Percentiles rank a stretch among this genome's conserved stretches.
Evolutionary conservation across 495 filamentous ascomycete species (phyloP).

Genomic region (Trichoderma erinaceum): DNA sequence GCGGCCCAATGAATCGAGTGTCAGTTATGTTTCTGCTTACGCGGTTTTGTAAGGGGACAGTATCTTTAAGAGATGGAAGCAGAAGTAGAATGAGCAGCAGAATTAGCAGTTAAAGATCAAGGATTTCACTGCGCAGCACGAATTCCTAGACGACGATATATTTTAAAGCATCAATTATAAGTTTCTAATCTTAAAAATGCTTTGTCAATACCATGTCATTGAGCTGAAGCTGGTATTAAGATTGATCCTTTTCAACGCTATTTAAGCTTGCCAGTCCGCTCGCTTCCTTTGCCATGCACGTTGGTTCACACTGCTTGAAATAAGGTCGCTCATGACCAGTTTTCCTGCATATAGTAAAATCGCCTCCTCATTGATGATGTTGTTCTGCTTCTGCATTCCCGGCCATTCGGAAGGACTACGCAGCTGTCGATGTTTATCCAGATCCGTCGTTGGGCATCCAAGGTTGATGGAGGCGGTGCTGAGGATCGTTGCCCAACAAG

Average conservation of each 20-base stretch:
- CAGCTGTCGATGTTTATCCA: background rate
- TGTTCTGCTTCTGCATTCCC: background rate
- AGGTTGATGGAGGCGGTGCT: background rate
- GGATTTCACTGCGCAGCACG: background rate
- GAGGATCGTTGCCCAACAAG: background rate
- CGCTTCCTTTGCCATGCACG: background rate
- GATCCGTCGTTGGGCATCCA: background rate
- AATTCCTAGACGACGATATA: background rate
- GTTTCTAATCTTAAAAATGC: background rate
- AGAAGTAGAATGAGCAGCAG: background rate
- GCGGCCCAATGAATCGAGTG: conserved; percentile 71
- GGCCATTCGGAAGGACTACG: background rate
- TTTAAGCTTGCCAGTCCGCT: background rate
- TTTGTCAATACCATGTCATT: background rate
- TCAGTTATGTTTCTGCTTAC: conserved; percentile 88
- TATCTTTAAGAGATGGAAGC: background rate
- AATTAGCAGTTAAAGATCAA: background rate
- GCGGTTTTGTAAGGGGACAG: conserved; percentile 44
- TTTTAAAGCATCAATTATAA: background rate
- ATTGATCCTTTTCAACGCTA: background rate
- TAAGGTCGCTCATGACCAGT: background rate
- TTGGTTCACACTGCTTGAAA: background rate
- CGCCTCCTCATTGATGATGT: background rate
- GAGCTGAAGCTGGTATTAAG: background rate
- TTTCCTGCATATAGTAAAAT: background rate